Evolutionary conservation across 139 green algal species (phyloP), one percentile per base, ranked within the genome.

Genomic region (Micromonas pusilla): DNA sequence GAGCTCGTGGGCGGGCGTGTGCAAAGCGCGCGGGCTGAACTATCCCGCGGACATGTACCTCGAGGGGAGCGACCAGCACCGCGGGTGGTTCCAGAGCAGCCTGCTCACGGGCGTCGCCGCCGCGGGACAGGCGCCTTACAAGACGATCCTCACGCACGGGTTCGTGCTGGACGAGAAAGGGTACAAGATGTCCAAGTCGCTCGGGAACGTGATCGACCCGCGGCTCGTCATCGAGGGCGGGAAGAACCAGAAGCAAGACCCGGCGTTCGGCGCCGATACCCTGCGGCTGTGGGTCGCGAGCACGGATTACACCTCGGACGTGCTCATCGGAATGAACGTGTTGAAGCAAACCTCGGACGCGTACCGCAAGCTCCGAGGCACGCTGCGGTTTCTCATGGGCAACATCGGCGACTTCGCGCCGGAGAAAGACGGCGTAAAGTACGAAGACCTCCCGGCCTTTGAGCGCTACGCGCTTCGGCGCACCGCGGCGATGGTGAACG

Each of bases 31-130:
- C 31, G 72, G 63, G 25, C 32, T 87, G 60, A 28, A 57, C 25
- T 92, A 90, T 80, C 95, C 95, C 0, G 93, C 94, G 21, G 92
- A 99, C 84, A 84, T 99, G 37, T 98, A 99, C 87, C 84, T 99
- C 21, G 95, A 99, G 87, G 95, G 95, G 9, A 92, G 82, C 53
- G 95, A 99, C 86, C 95, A 99, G 89, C 93, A 98, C 86, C 81
- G 95, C 62, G 92, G 94, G 45, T 99, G 96, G 96, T 99, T 99
- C 87, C 96, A 99, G 88, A 91, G 80, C 72, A 93, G 83, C 6
- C 86, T 99, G 73, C 89, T 99, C 57, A 99, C 96, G 0, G 85
- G 79, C 32, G 96, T 98, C 53, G 96, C 95, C 0, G 88, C 88
- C 33, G 92, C 81, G 20, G 94, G 94, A 2, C 62, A 71, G 0